Conservation (phyloP, 2,329 filamentous ascomycete genomes). For the Chrysoporthe deuterocubensis region DNA sequence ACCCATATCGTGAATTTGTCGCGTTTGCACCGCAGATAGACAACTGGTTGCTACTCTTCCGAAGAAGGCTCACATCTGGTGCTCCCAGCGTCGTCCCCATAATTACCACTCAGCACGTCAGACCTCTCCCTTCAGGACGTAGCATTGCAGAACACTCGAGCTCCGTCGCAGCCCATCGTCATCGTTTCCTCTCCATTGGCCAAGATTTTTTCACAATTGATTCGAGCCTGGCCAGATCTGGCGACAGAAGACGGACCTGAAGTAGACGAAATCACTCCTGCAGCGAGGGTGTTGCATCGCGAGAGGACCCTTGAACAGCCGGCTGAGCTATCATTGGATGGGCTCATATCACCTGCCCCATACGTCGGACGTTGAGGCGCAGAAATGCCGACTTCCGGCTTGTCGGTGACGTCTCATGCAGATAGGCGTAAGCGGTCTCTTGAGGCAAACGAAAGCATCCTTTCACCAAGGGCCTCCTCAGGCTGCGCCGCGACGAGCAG, state of each 20-base stretch:
- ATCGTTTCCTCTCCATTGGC: not conserved
- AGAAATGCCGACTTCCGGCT: slow-evolving; percentile 18
- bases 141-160: not conserved
- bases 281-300: slow-evolving; percentile 6
- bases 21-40: not conserved
- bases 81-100: not conserved
- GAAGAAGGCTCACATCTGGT: not conserved
- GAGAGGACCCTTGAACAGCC: not conserved
- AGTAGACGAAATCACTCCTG: slow-evolving; percentile 12
- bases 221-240: not conserved
- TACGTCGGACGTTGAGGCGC: slow-evolving; percentile 15
- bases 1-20: not conserved
- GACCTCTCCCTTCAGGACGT: not conserved
- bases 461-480: too few species aligned
- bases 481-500: too few species aligned
- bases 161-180: not conserved
- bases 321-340: not conserved
- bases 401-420: slow-evolving; percentile 7
- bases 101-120: not conserved
- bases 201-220: not conserved
- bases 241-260: not conserved
- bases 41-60: not conserved
- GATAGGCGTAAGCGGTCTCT: not conserved
- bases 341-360: slow-evolving; percentile 16
- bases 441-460: not conserved